These are phyloP conservation scores for Didymella keratinophila DNA, from an alignment of 2,329 filamentous ascomycete genomes.

Conservation along the genomic window DNA sequence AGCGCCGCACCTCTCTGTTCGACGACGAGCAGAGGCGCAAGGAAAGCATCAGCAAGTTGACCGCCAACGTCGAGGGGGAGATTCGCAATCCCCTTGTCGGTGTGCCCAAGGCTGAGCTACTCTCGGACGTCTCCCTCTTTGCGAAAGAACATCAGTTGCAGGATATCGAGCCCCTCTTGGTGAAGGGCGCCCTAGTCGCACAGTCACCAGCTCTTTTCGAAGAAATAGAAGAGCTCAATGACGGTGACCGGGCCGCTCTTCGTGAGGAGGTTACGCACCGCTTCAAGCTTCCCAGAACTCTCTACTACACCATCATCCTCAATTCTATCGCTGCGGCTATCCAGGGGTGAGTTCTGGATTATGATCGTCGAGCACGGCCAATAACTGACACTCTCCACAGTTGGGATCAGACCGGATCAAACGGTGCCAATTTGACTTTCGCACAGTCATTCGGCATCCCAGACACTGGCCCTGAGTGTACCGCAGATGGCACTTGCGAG, in stretches of 20 bases:
- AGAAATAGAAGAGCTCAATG: slow-evolving; percentile 66
- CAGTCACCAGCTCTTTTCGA: slow-evolving; percentile 72
- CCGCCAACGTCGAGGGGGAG: slow-evolving; percentile 43
- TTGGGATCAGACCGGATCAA: slow-evolving; percentile 68
- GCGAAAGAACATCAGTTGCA: slow-evolving; percentile 66
- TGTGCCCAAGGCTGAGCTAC: slow-evolving; percentile 61
- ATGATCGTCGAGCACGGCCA: too few relatives aligned
- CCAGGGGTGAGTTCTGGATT: slow-evolving; percentile 40
- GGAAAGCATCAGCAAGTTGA: slow-evolving; percentile 36
- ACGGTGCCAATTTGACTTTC: slow-evolving; percentile 66
- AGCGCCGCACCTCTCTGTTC: slow-evolving; percentile 35
- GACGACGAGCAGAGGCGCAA: slow-evolving; percentile 36
- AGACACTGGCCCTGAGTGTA: slow-evolving; percentile 33
- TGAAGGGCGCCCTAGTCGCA: slow-evolving; percentile 69
- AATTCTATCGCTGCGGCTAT: slow-evolving; percentile 76
- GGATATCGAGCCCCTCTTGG: slow-evolving; percentile 65
- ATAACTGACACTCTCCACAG: slow-evolving; percentile 36
- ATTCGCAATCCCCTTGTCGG: slow-evolving; percentile 66
- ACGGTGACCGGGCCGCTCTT: slow-evolving; percentile 67
- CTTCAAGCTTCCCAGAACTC: slow-evolving; percentile 63
- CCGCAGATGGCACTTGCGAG: slow-evolving; percentile 35
- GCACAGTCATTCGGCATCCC: slow-evolving; percentile 51
- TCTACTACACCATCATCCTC: slow-evolving; percentile 71
- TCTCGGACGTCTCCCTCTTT: slow-evolving; percentile 67
- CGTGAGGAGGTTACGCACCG: slow-evolving; percentile 69